Evolutionary conservation across 495 filamentous ascomycete genomes (phyloP).

Genomic region (Chaetomium cochliodes): DNA sequence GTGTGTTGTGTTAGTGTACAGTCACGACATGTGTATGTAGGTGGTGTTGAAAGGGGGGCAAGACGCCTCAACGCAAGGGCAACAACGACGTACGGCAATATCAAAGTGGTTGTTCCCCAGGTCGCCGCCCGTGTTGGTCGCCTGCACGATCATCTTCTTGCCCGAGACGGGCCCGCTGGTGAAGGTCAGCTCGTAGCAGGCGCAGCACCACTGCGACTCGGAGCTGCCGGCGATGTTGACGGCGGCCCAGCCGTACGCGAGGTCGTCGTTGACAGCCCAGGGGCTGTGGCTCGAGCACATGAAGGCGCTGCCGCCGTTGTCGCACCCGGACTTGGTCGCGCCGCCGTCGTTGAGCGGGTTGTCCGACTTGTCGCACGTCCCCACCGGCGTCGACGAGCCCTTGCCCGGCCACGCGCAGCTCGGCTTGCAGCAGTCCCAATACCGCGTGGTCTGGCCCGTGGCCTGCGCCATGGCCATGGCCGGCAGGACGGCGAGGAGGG

Average conservation of each 20-base stretch:
- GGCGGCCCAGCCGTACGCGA: conserved; percentile 64
- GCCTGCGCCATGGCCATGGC: conserved; percentile 29
- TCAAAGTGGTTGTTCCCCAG: conserved; percentile 61
- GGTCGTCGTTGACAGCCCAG: conserved; percentile 58
- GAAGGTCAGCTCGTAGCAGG: conserved; percentile 67
- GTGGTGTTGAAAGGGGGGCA: no score
- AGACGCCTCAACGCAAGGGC: no score
- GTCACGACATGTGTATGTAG: neutral
- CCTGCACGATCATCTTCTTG: conserved; percentile 67
- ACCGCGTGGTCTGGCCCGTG: conserved; percentile 57
- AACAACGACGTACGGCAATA: conserved; percentile 46
- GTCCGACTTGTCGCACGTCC: conserved; percentile 59
- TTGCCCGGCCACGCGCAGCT: conserved; percentile 63
- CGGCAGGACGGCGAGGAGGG: conserved; percentile 28
- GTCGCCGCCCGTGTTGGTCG: conserved; percentile 64
- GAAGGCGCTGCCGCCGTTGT: conserved; percentile 56
- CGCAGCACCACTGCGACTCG: conserved; percentile 62
- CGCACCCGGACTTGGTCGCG: conserved; percentile 48
- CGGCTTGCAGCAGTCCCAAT: conserved; percentile 73
- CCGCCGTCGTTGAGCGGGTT: conserved; percentile 51
- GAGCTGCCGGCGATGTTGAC: conserved; percentile 54
- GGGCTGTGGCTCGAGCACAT: conserved; percentile 63
- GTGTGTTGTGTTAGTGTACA: neutral
- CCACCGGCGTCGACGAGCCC: conserved; percentile 43
- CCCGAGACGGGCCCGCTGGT: conserved; percentile 55